Conservation (phyloP, 2,329 filamentous ascomycete genomes). For the Phialophora macrospora region DNA sequence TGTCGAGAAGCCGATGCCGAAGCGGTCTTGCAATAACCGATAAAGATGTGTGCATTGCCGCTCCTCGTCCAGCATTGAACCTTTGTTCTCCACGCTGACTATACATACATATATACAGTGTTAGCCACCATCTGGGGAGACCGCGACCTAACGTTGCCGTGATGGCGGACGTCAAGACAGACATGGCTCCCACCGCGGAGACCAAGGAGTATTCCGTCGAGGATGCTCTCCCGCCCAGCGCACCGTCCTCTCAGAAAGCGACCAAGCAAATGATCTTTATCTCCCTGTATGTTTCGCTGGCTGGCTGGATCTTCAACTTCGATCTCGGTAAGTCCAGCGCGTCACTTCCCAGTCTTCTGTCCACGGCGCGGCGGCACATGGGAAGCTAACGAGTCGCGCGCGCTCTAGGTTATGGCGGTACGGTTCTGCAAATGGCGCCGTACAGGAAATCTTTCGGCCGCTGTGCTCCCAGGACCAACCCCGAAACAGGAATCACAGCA, state of each 20-base stretch:
- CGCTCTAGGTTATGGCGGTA: conserved; percentile 12
- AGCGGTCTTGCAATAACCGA: no score
- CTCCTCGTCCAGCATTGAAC: no score
- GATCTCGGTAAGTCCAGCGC: conserved; percentile 11
- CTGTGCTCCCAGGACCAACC: conserved; percentile 8
- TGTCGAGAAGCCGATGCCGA: no score
- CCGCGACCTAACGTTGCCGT: not conserved
- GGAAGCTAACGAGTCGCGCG: not conserved
- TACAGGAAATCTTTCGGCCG: conserved; percentile 21
- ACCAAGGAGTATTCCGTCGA: conserved; percentile 11
- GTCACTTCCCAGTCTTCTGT: not conserved
- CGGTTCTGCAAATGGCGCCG: conserved; percentile 19
- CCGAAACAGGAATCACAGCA: conserved; percentile 5
- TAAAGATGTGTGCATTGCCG: no score
- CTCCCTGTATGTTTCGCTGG: conserved; percentile 15
- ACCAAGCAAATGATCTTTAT: conserved; percentile 24
- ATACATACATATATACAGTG: not conserved
- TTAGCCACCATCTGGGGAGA: not conserved
- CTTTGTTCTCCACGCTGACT: not conserved
- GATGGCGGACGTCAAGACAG: conserved; percentile 8
- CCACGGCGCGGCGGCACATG: not conserved
- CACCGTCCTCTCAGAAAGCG: conserved; percentile 6
- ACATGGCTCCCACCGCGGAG: conserved; percentile 4
- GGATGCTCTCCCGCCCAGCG: not conserved
- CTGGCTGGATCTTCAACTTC: conserved; percentile 25